Conservation (phyloP, 2,329 filamentous ascomycete genomes). For the Huntiella omanensis region DNA sequence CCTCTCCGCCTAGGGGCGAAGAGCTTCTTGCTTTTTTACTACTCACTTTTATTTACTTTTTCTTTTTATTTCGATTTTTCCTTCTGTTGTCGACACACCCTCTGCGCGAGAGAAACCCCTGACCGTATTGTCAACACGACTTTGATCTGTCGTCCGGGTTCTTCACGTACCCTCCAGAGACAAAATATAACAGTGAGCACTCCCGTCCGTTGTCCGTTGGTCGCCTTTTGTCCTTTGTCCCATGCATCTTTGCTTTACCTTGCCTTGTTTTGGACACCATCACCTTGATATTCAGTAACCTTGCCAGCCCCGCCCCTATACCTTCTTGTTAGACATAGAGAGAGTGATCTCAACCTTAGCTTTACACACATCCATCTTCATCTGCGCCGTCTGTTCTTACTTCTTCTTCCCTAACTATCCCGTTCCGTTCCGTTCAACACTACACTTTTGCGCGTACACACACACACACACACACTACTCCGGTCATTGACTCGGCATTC, state of each 20-base stretch:
- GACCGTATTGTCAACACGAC: neutral
- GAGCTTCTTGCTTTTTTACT: neutral
- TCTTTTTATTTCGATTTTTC: neutral
- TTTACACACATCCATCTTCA: constrained; percentile 1
- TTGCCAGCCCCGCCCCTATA: neutral
- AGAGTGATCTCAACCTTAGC: constrained; percentile 1
- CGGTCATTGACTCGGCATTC: neutral
- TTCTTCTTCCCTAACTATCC: too few species aligned
- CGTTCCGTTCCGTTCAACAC: neutral
- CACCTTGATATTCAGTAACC: constrained; percentile 1
- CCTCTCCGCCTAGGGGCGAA: neutral
- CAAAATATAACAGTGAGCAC: constrained; percentile 4
- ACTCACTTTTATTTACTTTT: neutral
- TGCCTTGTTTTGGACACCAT: constrained; percentile 1
- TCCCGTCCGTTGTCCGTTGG: neutral
- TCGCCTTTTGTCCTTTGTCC: neutral
- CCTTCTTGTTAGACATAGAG: constrained; percentile 1
- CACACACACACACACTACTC: neutral
- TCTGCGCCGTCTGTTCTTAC: neutral
- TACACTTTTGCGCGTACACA: neutral
- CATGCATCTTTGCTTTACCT: neutral
- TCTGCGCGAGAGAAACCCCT: neutral
- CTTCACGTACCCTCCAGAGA: neutral
- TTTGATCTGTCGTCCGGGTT: constrained; percentile 2
- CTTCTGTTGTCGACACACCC: too few species aligned